Conservation (phyloP, 176 grass and related monocot genomes). For the Oryza nivara region DNA sequence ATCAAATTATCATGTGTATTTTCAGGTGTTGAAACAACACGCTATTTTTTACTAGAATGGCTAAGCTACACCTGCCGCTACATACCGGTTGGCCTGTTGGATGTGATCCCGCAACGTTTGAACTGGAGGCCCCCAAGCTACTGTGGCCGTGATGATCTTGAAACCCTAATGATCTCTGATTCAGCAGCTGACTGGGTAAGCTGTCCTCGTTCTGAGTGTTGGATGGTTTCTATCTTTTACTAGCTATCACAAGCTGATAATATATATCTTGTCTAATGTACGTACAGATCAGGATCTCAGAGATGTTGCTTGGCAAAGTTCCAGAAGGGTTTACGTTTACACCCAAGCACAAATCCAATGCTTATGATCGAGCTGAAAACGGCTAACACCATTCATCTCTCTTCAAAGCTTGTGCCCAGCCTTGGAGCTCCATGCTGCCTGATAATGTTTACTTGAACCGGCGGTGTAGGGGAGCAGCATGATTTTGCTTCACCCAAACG, state of each 20-base stretch:
- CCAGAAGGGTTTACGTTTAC: slow-evolving; percentile 85
- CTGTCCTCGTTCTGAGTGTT: not conserved
- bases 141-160: slow-evolving; percentile 81
- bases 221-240: not conserved
- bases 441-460: not conserved
- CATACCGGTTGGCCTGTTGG: slow-evolving; percentile 78
- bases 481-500: not conserved
- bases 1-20: not conserved
- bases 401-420: not conserved
- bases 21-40: slow-evolving; percentile 88
- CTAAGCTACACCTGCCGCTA: slow-evolving; percentile 83
- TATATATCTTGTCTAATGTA: not conserved
- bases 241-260: not conserved
- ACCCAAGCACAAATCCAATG: slow-evolving; percentile 92
- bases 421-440: not conserved
- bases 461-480: not conserved
- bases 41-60: slow-evolving; percentile 95
- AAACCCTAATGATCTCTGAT: slow-evolving; percentile 91
- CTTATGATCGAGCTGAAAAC: slow-evolving; percentile 90
- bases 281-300: slow-evolving; percentile 85
- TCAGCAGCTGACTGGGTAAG: slow-evolving; percentile 96
- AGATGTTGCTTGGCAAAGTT: slow-evolving; percentile 90
- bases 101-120: slow-evolving; percentile 74
- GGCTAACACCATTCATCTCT: slow-evolving; percentile 38
- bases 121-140: slow-evolving; percentile 95